Evolutionary conservation across 1,139 yeast genomes (phyloP).

Genomic region (Pichia sp.): DNA sequence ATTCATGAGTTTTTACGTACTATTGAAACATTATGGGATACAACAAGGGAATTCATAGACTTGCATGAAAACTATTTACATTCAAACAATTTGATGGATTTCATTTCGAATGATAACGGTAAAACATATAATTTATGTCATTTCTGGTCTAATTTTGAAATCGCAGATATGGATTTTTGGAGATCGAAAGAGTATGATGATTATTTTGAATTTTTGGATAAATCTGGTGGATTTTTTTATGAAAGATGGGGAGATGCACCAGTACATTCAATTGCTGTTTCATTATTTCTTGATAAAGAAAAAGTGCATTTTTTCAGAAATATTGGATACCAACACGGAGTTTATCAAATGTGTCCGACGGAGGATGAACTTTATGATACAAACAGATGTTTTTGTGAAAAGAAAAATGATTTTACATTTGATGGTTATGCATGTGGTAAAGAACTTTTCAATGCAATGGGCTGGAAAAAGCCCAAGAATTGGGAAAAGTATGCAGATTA

Average conservation of each 20-base stretch:
- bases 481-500: conserved; percentile 38
- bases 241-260: conserved; percentile 66
- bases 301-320: conserved; percentile 49
- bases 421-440: conserved; percentile 49
- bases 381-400: conserved; percentile 46
- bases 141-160: conserved; percentile 54
- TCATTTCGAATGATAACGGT: conserved; percentile 45
- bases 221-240: conserved; percentile 51
- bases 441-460: conserved; percentile 45
- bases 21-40: conserved; percentile 54
- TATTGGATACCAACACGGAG: conserved; percentile 51
- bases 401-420: conserved; percentile 47
- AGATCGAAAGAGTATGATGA: conserved; percentile 41
- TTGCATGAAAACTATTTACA: conserved; percentile 42
- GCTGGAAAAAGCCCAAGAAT: conserved; percentile 43
- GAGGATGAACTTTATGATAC: conserved; percentile 36
- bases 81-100: conserved; percentile 39
- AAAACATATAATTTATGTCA: conserved; percentile 51
- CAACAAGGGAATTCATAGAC: conserved; percentile 44
- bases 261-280: conserved; percentile 50
- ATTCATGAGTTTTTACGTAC: conserved; percentile 53
- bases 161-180: conserved; percentile 50
- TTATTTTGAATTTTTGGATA: conserved; percentile 43
- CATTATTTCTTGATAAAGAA: conserved; percentile 40
- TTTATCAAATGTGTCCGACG: conserved; percentile 52